Conservation (phyloP, 352 stramenopile species). For the Globisporangium rhizosaccharum region DNA sequence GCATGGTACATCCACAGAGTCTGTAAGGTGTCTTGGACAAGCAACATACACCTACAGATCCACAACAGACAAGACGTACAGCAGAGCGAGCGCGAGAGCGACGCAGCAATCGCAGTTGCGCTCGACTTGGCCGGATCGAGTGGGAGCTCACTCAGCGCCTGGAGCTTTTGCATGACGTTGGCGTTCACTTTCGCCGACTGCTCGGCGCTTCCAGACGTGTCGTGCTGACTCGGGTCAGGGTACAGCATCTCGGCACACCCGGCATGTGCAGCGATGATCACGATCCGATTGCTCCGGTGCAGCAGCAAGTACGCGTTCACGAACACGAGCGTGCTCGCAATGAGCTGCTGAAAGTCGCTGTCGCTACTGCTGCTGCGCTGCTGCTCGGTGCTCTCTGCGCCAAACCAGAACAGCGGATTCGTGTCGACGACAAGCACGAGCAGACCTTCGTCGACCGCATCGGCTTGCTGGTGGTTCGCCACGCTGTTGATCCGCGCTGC, state of each 20-base stretch:
- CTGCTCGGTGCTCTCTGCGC: slow-evolving; percentile 22
- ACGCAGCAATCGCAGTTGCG: slow-evolving; percentile 65
- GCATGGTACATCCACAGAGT: neutral
- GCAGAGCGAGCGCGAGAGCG: slow-evolving; percentile 72
- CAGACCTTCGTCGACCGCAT: slow-evolving; percentile 37
- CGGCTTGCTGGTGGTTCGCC: slow-evolving; percentile 6
- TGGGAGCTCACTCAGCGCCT: slow-evolving; percentile 42
- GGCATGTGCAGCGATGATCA: slow-evolving; percentile 76
- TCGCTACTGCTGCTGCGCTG: slow-evolving; percentile 18
- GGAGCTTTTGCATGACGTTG: slow-evolving; percentile 62
- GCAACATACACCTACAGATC: neutral
- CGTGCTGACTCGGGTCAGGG: slow-evolving; percentile 53
- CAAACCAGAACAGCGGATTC: slow-evolving; percentile 70
- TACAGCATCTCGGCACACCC: slow-evolving; percentile 72
- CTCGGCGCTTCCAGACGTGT: slow-evolving; percentile 62
- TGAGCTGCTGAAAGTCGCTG: slow-evolving; percentile 49
- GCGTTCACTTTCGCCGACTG: slow-evolving; percentile 71
- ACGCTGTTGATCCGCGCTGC: slow-evolving; percentile 13
- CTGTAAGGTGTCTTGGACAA: neutral
- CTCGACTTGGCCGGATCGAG: slow-evolving; percentile 52
- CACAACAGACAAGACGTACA: slow-evolving; percentile 35
- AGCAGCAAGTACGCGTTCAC: slow-evolving; percentile 85
- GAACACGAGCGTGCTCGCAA: slow-evolving; percentile 77
- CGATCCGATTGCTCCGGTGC: slow-evolving; percentile 81
- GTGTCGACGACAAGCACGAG: slow-evolving; percentile 81